Evolutionary conservation across 139 green algal genomes (phyloP).

Genomic region (Deuterostichococcus epilithicus): DNA sequence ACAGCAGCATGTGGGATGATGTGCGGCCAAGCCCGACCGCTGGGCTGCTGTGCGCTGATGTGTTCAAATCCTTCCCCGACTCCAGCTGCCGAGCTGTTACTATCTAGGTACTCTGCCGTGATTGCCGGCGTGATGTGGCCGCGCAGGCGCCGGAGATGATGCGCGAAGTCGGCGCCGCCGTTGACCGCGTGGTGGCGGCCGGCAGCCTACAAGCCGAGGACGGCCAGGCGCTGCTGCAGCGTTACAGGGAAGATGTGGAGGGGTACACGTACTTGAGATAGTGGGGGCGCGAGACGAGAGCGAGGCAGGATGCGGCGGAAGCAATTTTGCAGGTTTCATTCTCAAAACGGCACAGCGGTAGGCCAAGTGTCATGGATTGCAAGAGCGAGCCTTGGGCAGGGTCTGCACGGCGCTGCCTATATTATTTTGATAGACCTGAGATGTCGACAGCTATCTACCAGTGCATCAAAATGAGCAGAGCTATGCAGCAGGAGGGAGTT

Average conservation of each 20-base stretch:
- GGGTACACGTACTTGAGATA: conserved; percentile 21
- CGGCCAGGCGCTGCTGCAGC: neutral
- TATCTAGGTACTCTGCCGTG: neutral
- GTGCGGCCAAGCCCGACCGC: neutral
- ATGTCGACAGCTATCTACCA: too few relatives aligned
- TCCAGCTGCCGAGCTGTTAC: neutral
- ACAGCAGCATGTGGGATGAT: neutral
- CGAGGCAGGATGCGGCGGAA: too few relatives aligned
- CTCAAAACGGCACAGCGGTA: too few relatives aligned
- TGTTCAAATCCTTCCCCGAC: neutral
- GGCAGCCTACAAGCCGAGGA: neutral
- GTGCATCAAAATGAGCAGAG: too few relatives aligned
- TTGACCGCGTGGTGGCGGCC: neutral
- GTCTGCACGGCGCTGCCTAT: too few relatives aligned
- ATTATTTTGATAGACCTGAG: too few relatives aligned
- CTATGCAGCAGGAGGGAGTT: too few relatives aligned
- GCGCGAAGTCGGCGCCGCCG: neutral
- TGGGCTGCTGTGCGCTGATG: neutral
- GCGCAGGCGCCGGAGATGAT: conserved; percentile 6
- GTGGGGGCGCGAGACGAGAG: too few relatives aligned
- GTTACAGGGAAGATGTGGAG: neutral
- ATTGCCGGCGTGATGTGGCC: neutral
- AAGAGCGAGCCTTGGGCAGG: too few relatives aligned
- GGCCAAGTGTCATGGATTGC: too few relatives aligned
- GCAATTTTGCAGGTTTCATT: neutral